Evolutionary conservation across 305 asterid genomes (phyloP), one percentile per base, ranked within the genome.

Genomic region (Solanum hybrid): DNA sequence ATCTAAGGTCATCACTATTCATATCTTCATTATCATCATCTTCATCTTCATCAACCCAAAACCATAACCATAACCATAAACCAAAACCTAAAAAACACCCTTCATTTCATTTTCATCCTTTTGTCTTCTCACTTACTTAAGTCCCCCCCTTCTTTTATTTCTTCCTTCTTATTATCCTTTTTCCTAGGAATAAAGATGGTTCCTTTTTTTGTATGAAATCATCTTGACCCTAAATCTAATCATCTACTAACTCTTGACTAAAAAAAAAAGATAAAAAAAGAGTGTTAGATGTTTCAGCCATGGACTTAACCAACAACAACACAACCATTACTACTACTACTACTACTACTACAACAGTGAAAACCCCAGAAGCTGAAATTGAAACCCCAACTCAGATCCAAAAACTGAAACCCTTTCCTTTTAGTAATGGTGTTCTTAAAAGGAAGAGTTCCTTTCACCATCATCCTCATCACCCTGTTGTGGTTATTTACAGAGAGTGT

Each of bases 401-500:
- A 20, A 31, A 64, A 29, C 31, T 20, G 2, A 96, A 95, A 78
- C 80, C 93, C 14, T 24, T 95, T 57, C 76, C 93, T 64, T 93
- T 95, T 91, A 91, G 67, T 82, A 96, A 97, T 95, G 99, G 99
- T 31, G 98, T 97, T 1, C 92, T 96, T 31, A 96, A 96, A 91
- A 97, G 98, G 89, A 97, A 77, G 91, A 88, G 20, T 92, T 89
- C 86, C 36, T 92, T 89, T 90, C 28, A 18, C 91, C 93, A 61
- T 61, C 69, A 18, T 18, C 69, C 8, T 51, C 86, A 86, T n/a
- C 89, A 71, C 4, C 88, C 97, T 1, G 93, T 93, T 37, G 98
- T 95, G 31, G 96, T 95, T 11, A 90, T 94, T 71, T 97, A 97
- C 97, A 96, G 92, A 81, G 99, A 97, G 92, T 97, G 99, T 73